A percentile compares a stretch with the other conserved stretches of the same genome.
Evolutionary conservation across 75 land plant species (phyloP).

Genomic region (Cunninghamia lanceolata): DNA sequence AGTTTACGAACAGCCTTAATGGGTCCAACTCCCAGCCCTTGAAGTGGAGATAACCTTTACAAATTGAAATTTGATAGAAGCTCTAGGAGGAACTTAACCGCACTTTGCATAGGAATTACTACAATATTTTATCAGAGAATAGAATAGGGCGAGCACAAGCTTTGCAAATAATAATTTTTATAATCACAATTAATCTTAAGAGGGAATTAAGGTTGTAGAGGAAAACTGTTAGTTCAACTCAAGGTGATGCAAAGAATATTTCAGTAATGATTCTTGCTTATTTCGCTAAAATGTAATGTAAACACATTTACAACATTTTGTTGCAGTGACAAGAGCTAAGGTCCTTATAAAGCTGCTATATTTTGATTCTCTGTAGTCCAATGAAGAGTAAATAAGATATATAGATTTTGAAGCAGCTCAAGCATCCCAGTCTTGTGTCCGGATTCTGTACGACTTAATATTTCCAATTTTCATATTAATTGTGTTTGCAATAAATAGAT

Average conservation of each 20-base stretch:
- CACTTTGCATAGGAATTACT: not conserved
- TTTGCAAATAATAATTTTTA: too few relatives aligned
- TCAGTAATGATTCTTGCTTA: too few relatives aligned
- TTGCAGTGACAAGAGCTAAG: not conserved
- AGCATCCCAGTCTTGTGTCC: not conserved
- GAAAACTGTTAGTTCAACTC: not conserved
- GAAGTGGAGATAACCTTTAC: too few relatives aligned
- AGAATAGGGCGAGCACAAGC: not conserved
- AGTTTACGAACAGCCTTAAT: too few relatives aligned
- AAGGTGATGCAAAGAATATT: not conserved
- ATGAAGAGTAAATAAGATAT: not conserved
- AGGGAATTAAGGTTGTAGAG: not conserved
- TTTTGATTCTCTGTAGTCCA: not conserved
- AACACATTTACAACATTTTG: too few relatives aligned
- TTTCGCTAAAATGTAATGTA: not conserved
- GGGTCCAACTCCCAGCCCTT: too few relatives aligned
- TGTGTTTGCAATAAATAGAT: not conserved
- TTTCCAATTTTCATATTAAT: not conserved
- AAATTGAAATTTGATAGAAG: too few relatives aligned
- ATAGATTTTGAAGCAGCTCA: not conserved
- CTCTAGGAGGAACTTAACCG: not conserved
- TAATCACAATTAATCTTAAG: not conserved
- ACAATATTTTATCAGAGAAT: not conserved
- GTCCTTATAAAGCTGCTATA: not conserved
- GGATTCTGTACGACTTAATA: not conserved